A percentile compares a stretch with the other conserved stretches of the same genome.
phyloP scores from a whole-genome alignment of 306 rosid genomes.

The Mimosa bimucronata region DNA sequence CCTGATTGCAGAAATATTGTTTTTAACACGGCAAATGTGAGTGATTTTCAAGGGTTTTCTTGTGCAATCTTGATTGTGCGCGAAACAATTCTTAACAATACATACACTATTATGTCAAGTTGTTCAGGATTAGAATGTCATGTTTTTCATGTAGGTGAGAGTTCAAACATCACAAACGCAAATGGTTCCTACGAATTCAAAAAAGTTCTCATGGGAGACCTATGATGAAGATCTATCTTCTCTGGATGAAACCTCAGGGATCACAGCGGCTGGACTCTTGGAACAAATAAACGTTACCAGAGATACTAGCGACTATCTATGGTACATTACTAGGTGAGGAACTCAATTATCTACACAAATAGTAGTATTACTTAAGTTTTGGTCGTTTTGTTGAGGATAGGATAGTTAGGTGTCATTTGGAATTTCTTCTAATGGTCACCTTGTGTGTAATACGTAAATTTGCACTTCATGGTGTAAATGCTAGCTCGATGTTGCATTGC shows the following conservation, averaged over 20 bases:
- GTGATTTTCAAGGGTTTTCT: slow-evolving; percentile 16
- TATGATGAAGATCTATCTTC: slow-evolving; percentile 78
- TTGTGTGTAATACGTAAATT: background rate
- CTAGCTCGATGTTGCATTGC: background rate
- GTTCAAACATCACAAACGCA: slow-evolving; percentile 60
- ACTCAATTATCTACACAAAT: background rate
- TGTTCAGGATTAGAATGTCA: slow-evolving; percentile 40
- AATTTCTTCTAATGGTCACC: background rate
- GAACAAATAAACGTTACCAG: slow-evolving; percentile 86
- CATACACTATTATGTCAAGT: slow-evolving; percentile 14
- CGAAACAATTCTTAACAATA: background rate
- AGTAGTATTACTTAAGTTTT: background rate
- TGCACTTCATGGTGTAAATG: background rate
- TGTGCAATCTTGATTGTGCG: background rate
- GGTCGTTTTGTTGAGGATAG: background rate
- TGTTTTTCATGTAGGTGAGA: slow-evolving; percentile 66
- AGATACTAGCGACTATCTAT: slow-evolving; percentile 85
- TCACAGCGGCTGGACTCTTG: slow-evolving; percentile 68
- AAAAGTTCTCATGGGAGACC: slow-evolving; percentile 74
- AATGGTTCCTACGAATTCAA: slow-evolving; percentile 68
- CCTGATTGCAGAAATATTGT: slow-evolving; percentile 83
- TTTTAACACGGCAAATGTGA: slow-evolving; percentile 88
- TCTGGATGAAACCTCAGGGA: slow-evolving; percentile 59
- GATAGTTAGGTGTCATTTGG: background rate
- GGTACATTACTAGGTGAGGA: slow-evolving; percentile 92